phyloP scores from a whole-genome alignment of 106 monocot species.

The Ottelia alismoides region DNA sequence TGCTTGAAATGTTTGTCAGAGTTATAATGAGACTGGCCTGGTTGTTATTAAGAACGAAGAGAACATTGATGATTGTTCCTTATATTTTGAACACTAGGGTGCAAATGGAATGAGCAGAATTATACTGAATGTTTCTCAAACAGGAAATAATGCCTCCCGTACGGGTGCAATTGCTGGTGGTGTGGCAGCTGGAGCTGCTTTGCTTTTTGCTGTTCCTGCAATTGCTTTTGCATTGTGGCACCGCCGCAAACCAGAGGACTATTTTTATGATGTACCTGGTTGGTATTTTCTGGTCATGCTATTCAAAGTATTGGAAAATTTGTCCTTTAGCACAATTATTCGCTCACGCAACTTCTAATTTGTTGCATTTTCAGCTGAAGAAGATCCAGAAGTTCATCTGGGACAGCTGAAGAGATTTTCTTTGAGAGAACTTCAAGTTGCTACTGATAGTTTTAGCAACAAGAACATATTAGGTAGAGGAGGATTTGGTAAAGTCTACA shows the following conservation, averaged over 20 bases:
- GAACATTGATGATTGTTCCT: too few relatives aligned
- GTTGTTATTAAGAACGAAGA: too few relatives aligned
- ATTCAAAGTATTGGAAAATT: too few relatives aligned
- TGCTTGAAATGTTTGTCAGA: too few relatives aligned
- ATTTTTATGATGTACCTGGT: conserved; percentile 41
- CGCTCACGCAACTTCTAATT: too few relatives aligned
- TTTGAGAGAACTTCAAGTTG: conserved; percentile 27
- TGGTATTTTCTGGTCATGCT: too few relatives aligned
- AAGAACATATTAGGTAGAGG: conserved; percentile 44
- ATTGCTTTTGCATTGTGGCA: conserved; percentile 41
- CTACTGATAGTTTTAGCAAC: conserved; percentile 25
- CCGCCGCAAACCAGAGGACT: conserved; percentile 24
- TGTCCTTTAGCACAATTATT: too few relatives aligned
- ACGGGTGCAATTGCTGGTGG: conserved; percentile 37
- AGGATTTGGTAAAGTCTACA: conserved; percentile 65
- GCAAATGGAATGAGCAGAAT: too few relatives aligned
- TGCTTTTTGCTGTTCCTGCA: conserved; percentile 32
- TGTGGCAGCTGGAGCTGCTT: conserved; percentile 36
- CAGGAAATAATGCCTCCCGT: conserved; percentile 18
- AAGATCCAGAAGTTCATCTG: conserved; percentile 31
- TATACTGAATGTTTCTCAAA: too few relatives aligned
- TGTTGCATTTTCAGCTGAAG: too few relatives aligned
- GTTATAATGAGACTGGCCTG: too few relatives aligned
- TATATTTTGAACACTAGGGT: too few relatives aligned
- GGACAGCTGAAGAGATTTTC: conserved; percentile 35